Base-by-base conservation (phyloP, 2,329 filamentous ascomycete species). In the Coniosporium tulheliwenetii region DNA sequence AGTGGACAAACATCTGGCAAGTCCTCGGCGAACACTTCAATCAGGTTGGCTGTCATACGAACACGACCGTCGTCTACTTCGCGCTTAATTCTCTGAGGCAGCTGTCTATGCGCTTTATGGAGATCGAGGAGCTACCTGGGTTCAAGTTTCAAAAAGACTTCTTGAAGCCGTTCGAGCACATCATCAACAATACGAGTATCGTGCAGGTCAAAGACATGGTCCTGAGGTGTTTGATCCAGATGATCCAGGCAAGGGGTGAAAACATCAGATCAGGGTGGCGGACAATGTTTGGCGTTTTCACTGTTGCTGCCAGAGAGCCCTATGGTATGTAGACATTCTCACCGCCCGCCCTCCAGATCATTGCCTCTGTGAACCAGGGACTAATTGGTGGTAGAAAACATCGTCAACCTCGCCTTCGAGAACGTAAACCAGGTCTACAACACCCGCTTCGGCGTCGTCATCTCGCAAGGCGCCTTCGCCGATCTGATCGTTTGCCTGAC, bases 111-210 rank as follows among this genome's bases (percentile, higher is more conserved):
- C 81, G 87, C 13, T 99, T 98, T 57, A 84, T 98, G 82, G 91
- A 98, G 61, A 86, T 96, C 45, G 91, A 94, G 57, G 91, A 99
- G 59, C 64, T 99, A 50, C 85, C 91, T 1, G 91, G 93, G 53
- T 99, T 99, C 74, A 96, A 96, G 60, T 99, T 99, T 56, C 91
- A 99, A 53, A 99, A 99, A 59, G 89, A 99, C 57, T 98, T 99
- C 59, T 65, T 98, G 41, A 96, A 95, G 61, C 91, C 93, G 0
- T 99, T 98, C 52, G 89, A 98, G 64, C 85, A 96, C 58, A 86
- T 99, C 51, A 85, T 98, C 66, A 80, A 83, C 43, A 96, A 98
- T 58, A 91, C 86, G 35, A 85, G 71, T 47, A 85, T 91, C 47
- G 79, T 94, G 13, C 79, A 84, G 1, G 91, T 99, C 51, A 98